phyloP scores from a whole-genome alignment of 2,329 filamentous ascomycete species.

The Xylaria sp. region DNA sequence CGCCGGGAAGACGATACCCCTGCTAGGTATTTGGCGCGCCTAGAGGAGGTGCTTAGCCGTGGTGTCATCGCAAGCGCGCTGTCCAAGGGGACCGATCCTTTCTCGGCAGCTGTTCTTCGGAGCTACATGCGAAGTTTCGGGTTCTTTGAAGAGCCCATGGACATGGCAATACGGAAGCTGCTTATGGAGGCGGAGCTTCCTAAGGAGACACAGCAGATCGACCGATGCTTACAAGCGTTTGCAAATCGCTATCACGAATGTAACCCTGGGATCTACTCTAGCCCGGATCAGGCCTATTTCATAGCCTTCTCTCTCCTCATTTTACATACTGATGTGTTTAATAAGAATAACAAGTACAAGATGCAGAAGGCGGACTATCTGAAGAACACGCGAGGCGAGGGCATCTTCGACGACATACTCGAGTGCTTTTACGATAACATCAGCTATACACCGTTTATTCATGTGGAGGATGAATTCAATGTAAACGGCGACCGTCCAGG shows the following conservation, averaged over 20 bases:
- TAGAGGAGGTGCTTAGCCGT: slow-evolving; percentile 79
- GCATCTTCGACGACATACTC: slow-evolving; percentile 89
- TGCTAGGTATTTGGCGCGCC: slow-evolving; percentile 80
- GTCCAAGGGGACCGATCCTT: slow-evolving; percentile 83
- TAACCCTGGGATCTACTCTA: slow-evolving; percentile 92
- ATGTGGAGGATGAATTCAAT: slow-evolving; percentile 90
- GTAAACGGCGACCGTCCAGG: slow-evolving; percentile 74
- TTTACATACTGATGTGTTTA: slow-evolving; percentile 98
- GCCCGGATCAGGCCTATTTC: slow-evolving; percentile 94
- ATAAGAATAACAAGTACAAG: slow-evolving; percentile 99
- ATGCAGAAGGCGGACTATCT: slow-evolving; percentile 97
- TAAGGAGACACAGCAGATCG: slow-evolving; percentile 97
- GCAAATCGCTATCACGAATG: slow-evolving; percentile 97
- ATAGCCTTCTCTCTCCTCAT: slow-evolving; percentile 97
- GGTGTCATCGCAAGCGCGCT: slow-evolving; percentile 83
- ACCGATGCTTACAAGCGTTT: slow-evolving; percentile 90
- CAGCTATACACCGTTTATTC: slow-evolving; percentile 96
- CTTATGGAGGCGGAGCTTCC: slow-evolving; percentile 96
- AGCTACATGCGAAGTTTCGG: slow-evolving; percentile 95
- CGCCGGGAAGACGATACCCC: slow-evolving; percentile 86
- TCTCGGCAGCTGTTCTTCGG: slow-evolving; percentile 79
- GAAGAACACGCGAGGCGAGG: slow-evolving; percentile 90
- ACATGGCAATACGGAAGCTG: slow-evolving; percentile 95
- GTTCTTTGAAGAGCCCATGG: slow-evolving; percentile 96
- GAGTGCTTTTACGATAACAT: slow-evolving; percentile 99